phyloP scores from a whole-genome alignment of 2,329 filamentous ascomycete genomes.

The Nemania sp. region DNA sequence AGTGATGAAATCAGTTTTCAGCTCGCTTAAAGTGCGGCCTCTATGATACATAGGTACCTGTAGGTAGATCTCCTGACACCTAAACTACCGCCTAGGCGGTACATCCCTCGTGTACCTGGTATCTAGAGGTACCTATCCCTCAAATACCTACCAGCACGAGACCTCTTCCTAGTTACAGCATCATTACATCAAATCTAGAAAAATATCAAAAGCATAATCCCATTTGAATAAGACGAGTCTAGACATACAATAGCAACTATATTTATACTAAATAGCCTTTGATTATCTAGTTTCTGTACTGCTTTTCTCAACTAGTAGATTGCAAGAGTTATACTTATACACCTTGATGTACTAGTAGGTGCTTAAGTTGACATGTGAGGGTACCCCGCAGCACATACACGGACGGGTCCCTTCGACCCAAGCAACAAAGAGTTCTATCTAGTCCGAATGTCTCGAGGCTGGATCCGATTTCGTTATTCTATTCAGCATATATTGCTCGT shows the following conservation, averaged over 20 bases:
- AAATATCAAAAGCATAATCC: neutral
- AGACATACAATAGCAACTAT: neutral
- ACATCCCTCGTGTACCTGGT: too few relatives aligned
- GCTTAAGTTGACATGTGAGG: neutral
- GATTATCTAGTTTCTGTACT: neutral
- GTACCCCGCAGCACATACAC: too few relatives aligned
- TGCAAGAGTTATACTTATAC: neutral
- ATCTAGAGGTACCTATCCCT: too few relatives aligned
- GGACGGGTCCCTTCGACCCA: too few relatives aligned
- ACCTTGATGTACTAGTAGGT: neutral
- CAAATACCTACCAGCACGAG: neutral
- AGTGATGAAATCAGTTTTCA: conserved; percentile 12
- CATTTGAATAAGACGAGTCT: neutral
- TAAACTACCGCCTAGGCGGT: neutral
- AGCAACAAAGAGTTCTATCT: too few relatives aligned
- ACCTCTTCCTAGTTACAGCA: neutral
- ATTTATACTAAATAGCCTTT: neutral
- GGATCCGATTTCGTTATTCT: too few relatives aligned
- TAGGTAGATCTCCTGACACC: neutral
- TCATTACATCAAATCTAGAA: neutral
- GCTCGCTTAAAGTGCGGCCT: conserved; percentile 23
- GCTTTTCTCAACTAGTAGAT: neutral
- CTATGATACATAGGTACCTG: neutral
- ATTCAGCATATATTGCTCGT: too few relatives aligned
- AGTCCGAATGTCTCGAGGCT: too few relatives aligned